These are phyloP conservation scores for Geosmithia putterillii DNA, from an alignment of 2,329 filamentous ascomycete genomes.

Conservation along the genomic window DNA sequence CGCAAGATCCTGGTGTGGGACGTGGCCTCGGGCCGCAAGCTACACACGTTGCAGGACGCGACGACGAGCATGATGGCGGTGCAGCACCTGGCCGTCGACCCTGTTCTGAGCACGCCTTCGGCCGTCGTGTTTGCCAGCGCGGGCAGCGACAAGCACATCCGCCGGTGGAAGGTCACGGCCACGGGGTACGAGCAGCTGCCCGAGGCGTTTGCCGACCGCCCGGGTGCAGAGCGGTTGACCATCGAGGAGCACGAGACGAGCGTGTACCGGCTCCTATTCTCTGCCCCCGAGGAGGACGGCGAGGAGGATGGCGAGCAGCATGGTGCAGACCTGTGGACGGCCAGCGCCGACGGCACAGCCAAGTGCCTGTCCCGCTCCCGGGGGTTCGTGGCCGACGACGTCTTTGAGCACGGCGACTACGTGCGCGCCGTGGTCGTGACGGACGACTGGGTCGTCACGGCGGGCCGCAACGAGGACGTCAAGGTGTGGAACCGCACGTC, in stretches of 20 bases:
- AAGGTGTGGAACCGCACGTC: slow-evolving; percentile 74
- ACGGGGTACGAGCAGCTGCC: slow-evolving; percentile 39
- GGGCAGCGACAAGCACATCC: slow-evolving; percentile 68
- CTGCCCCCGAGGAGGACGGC: slow-evolving; percentile 48
- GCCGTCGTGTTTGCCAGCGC: slow-evolving; percentile 59
- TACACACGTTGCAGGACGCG: slow-evolving; percentile 71
- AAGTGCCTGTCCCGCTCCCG: slow-evolving; percentile 64
- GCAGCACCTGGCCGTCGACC: slow-evolving; percentile 68
- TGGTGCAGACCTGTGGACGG: slow-evolving; percentile 84
- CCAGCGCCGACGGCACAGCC: slow-evolving; percentile 78
- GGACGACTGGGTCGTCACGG: slow-evolving; percentile 72
- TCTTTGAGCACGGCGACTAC: slow-evolving; percentile 74
- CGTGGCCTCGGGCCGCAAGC: slow-evolving; percentile 47
- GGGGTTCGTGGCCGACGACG: slow-evolving; percentile 60
- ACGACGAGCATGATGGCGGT: slow-evolving; percentile 61
- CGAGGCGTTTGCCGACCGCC: slow-evolving; percentile 27
- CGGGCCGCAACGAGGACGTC: slow-evolving; percentile 81
- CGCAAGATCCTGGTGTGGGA: slow-evolving; percentile 81
- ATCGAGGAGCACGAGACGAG: slow-evolving; percentile 83
- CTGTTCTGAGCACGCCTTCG: slow-evolving; percentile 37
- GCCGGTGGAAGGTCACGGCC: slow-evolving; percentile 56
- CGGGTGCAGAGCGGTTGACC: slow-evolving; percentile 29
- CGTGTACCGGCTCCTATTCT: slow-evolving; percentile 68
- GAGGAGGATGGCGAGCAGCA: slow-evolving; percentile 29
- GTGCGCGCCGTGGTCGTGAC: slow-evolving; percentile 71